Evolutionary conservation across 257 asterid genomes (phyloP).

Genomic region (Nicotiana otophora): DNA sequence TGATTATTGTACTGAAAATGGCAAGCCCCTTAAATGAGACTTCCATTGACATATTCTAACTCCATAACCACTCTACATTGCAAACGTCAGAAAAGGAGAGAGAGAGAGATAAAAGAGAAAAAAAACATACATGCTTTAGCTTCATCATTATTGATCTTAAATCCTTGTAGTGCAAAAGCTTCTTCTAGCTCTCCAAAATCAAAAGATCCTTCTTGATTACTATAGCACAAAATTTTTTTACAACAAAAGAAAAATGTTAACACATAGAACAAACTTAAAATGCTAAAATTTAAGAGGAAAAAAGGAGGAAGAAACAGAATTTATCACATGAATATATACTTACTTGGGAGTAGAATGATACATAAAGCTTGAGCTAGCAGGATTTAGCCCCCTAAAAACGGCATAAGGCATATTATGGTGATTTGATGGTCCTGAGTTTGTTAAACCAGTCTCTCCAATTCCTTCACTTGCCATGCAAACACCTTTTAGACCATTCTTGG

Average conservation of each 20-base stretch:
- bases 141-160: constrained; percentile 52
- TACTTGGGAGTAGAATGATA: constrained; percentile 17
- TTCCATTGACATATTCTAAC: constrained; percentile 40
- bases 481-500: constrained; percentile 38
- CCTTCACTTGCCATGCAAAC: constrained; percentile 72
- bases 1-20: constrained; percentile 58
- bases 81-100: constrained; percentile 46
- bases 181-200: constrained; percentile 94
- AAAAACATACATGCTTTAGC: constrained; percentile 56
- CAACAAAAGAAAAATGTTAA: too few species aligned
- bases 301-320: background rate
- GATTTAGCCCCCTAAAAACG: constrained; percentile 50
- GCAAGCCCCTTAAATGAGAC: constrained; percentile 21
- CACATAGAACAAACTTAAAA: too few species aligned
- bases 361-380: constrained; percentile 49
- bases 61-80: constrained; percentile 15
- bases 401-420: constrained; percentile 49
- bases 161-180: constrained; percentile 75
- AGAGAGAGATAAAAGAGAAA: constrained; percentile 5
- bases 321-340: background rate
- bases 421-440: constrained; percentile 26
- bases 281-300: background rate
- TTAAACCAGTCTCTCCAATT: constrained; percentile 34
- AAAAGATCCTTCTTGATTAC: constrained; percentile 71
- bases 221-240: background rate